Conservation (phyloP, 352 stramenopile genomes). For the Peronospora farinosa region DNA sequence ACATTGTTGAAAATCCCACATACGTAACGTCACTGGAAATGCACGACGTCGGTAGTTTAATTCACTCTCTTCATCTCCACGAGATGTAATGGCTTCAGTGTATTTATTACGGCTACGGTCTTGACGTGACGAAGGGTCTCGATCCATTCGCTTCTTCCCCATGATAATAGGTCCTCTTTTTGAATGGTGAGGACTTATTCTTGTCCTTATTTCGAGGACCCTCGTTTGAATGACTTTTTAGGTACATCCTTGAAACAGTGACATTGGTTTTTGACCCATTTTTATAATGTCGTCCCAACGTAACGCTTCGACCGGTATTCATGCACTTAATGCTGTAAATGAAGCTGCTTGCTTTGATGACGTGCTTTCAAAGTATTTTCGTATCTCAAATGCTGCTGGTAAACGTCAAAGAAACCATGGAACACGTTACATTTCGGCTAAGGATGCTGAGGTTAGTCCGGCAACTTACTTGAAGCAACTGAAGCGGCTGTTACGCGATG, state of each 20-base stretch:
- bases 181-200: neutral
- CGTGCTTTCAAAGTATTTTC: slow-evolving; percentile 25
- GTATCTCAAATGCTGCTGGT: neutral
- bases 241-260: neutral
- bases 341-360: slow-evolving; percentile 27
- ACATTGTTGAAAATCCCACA: slow-evolving; percentile 96
- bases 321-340: slow-evolving; percentile 8
- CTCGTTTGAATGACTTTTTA: neutral
- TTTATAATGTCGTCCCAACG: neutral
- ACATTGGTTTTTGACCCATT: neutral
- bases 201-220: neutral
- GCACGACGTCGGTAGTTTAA: slow-evolving; percentile 55
- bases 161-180: slow-evolving; percentile 2
- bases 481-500: slow-evolving; percentile 31
- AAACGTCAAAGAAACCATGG: slow-evolving; percentile 9
- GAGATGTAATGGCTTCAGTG: slow-evolving; percentile 2
- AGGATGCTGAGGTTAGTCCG: neutral
- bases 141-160: slow-evolving; percentile 30
- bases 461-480: slow-evolving; percentile 26
- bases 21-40: slow-evolving; percentile 82
- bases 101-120: slow-evolving; percentile 9
- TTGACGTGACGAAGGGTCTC: slow-evolving; percentile 17
- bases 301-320: neutral
- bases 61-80: slow-evolving; percentile 62
- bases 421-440: neutral